A percentile compares a stretch with the other conserved stretches of the same genome.
phyloP scores from a whole-genome alignment of 1,139 yeast genomes.

The Protomyces macrosporus region DNA sequence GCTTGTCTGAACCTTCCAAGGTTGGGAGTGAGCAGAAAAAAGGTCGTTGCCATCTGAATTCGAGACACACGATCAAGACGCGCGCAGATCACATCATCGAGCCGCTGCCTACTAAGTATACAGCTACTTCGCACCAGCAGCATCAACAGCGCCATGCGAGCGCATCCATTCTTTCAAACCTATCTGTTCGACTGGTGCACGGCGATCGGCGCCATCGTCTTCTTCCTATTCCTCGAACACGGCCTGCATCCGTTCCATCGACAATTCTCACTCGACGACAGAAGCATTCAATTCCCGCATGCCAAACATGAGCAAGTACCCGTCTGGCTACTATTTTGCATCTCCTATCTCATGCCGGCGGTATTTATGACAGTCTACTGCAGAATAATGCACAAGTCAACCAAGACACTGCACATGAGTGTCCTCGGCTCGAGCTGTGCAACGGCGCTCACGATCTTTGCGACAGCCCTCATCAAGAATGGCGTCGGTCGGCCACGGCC shows the following conservation, averaged over 20 bases:
- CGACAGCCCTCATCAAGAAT: conserved; percentile 62
- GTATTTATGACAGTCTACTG: conserved; percentile 39
- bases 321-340: conserved; percentile 39
- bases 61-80: too few relatives aligned
- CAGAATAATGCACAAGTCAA: conserved; percentile 36
- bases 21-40: neutral
- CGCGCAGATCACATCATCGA: too few relatives aligned
- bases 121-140: neutral
- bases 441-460: conserved; percentile 45
- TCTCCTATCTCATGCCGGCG: conserved; percentile 46
- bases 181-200: conserved; percentile 19
- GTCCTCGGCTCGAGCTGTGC: conserved; percentile 52
- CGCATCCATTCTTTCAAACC: conserved; percentile 3
- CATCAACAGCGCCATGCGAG: neutral
- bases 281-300: conserved; percentile 66
- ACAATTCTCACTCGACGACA: conserved; percentile 56
- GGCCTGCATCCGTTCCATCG: conserved; percentile 30
- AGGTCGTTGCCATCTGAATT: neutral
- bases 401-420: conserved; percentile 47
- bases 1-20: neutral
- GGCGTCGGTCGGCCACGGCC: conserved; percentile 75
- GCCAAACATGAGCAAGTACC: conserved; percentile 61
- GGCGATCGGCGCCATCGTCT: conserved; percentile 10
- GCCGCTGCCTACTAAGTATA: too few relatives aligned
- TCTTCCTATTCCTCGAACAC: conserved; percentile 23